These are phyloP conservation scores for Pythium sp. DNA, from an alignment of 352 stramenopile species.

Conservation along the genomic window DNA sequence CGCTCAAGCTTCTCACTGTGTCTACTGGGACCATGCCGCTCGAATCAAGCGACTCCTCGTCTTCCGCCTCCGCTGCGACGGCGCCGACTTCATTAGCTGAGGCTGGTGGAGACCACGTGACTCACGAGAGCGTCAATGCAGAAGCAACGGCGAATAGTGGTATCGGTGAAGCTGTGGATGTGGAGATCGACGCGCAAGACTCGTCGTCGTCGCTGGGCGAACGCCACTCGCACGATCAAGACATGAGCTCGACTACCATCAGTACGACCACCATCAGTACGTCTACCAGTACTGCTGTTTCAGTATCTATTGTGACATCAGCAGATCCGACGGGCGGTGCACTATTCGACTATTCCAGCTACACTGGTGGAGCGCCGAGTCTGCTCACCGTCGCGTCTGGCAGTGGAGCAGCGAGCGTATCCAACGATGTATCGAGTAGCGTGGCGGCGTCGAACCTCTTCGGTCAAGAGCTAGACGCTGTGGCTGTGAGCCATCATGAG, in stretches of 20 bases:
- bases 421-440: not conserved
- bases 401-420: not conserved
- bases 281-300: not conserved
- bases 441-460: slow-evolving; percentile 13
- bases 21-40: not conserved
- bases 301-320: not conserved
- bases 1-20: not conserved
- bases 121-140: not conserved
- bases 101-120: not conserved
- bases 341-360: slow-evolving; percentile 49
- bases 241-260: not conserved
- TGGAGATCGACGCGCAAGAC: slow-evolving; percentile 8
- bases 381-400: slow-evolving; percentile 24
- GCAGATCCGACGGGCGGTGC: slow-evolving; percentile 17
- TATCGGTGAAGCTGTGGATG: not conserved
- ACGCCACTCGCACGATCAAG: not conserved
- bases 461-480: slow-evolving; percentile 16
- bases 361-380: slow-evolving; percentile 40
- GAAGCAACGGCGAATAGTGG: not conserved
- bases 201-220: slow-evolving; percentile 1
- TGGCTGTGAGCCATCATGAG: slow-evolving; percentile 13
- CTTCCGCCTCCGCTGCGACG: not conserved
- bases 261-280: not conserved
- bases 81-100: not conserved
- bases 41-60: not conserved